phyloP scores from a whole-genome alignment of 73 alveolate species.

The Uronychia binucleata region DNA sequence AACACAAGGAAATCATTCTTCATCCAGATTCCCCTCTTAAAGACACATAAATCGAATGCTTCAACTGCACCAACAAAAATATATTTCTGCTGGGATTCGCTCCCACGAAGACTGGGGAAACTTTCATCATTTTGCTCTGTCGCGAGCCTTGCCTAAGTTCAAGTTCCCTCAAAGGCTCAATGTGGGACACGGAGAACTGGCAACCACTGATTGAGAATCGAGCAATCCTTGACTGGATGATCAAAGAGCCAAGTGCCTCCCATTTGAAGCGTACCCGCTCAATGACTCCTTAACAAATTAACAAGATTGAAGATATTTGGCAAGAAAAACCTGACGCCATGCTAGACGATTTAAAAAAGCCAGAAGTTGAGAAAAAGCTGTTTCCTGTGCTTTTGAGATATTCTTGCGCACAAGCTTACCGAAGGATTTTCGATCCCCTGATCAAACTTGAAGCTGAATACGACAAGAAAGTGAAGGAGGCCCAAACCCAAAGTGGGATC shows the following conservation, averaged over 20 bases:
- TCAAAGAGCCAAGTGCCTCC: conserved; percentile 83
- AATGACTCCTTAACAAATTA: conserved; percentile 63
- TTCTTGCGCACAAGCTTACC: conserved; percentile 86
- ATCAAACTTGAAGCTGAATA: conserved; percentile 95
- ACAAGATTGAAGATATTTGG: conserved; percentile 64
- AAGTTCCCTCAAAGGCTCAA: conserved; percentile 71
- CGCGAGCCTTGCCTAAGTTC: conserved; percentile 87
- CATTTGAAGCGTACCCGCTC: conserved; percentile 81
- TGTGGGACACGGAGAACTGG: conserved; percentile 91
- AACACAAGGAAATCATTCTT: conserved; percentile 87
- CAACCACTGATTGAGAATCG: conserved; percentile 91
- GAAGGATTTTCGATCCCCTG: conserved; percentile 86
- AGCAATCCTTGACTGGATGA: conserved; percentile 91
- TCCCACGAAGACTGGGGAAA: conserved; percentile 76
- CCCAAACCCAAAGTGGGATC: conserved; percentile 86
- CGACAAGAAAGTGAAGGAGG: conserved; percentile 93
- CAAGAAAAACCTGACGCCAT: conserved; percentile 84
- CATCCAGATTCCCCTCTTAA: conserved; percentile 91
- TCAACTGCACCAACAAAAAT: conserved; percentile 89
- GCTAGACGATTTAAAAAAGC: conserved; percentile 62
- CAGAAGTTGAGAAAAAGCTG: conserved; percentile 64
- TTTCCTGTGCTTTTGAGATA: conserved; percentile 86
- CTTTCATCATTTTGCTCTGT: conserved; percentile 83
- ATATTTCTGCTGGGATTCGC: conserved; percentile 93
- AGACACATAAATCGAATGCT: conserved; percentile 94